Percentiles rank a stretch among this genome's conserved stretches.
phyloP scores from a whole-genome alignment of 352 stramenopile genomes.

The Saprolegnia diclina region DNA sequence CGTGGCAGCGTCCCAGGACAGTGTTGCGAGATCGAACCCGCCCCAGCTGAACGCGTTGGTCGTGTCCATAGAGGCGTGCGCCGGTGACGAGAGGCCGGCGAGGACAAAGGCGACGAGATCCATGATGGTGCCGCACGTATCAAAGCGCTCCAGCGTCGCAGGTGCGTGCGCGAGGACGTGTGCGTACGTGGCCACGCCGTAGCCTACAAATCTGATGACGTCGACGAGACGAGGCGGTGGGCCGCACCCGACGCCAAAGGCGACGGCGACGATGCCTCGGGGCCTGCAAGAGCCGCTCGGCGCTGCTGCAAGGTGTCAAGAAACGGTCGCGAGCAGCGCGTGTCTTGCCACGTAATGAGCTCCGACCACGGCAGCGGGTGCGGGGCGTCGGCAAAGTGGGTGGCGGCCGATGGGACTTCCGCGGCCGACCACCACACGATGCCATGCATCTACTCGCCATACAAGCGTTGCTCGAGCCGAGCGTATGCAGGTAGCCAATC shows the following conservation, averaged over 20 bases:
- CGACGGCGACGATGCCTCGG: not conserved
- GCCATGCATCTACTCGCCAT: slow-evolving; percentile 61
- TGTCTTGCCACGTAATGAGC: slow-evolving; percentile 75
- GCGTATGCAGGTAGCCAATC: not conserved
- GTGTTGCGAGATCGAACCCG: slow-evolving; percentile 39
- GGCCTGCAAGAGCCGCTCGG: slow-evolving; percentile 27
- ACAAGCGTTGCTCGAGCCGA: not conserved
- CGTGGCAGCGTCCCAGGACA: slow-evolving; percentile 43
- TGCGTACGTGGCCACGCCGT: slow-evolving; percentile 63
- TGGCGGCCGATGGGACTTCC: slow-evolving; percentile 32
- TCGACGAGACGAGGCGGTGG: not conserved
- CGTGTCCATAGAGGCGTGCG: slow-evolving; percentile 52
- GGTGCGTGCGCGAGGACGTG: slow-evolving; percentile 41
- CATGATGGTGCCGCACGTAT: slow-evolving; percentile 74
- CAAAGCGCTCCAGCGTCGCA: slow-evolving; percentile 40
- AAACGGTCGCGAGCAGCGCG: slow-evolving; percentile 59
- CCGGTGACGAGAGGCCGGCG: slow-evolving; percentile 42
- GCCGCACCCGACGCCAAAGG: slow-evolving; percentile 5
- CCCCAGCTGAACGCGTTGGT: slow-evolving; percentile 79
- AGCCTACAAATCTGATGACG: slow-evolving; percentile 40
- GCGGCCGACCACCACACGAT: slow-evolving; percentile 75
- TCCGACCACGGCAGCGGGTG: slow-evolving; percentile 40
- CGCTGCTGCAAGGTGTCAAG: slow-evolving; percentile 32
- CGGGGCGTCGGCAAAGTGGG: not conserved
- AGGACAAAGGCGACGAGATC: slow-evolving; percentile 70